Percentiles rank a stretch among this genome's conserved stretches.
Conservation (phyloP, 2,329 filamentous ascomycete species). For the Xylariales sp. region DNA sequence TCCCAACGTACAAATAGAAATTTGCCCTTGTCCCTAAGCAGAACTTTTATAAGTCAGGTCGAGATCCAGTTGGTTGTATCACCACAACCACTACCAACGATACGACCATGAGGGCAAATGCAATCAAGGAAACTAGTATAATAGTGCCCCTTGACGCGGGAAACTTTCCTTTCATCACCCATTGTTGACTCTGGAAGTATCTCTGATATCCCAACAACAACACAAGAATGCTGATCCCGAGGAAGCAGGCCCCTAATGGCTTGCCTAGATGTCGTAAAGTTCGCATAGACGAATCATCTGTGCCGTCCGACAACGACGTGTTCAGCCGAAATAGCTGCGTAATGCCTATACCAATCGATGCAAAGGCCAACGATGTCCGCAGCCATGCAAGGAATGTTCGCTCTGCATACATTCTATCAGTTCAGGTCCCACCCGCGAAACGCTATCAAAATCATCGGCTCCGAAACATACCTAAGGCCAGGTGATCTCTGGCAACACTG, state of each 20-base stretch:
- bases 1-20: too few relatives aligned
- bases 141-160: conserved; percentile 74
- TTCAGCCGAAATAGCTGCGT: conserved; percentile 84
- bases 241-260: conserved; percentile 70
- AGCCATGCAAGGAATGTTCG: conserved; percentile 84
- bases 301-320: conserved; percentile 47
- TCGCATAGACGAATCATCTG: conserved; percentile 30
- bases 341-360: conserved; percentile 76
- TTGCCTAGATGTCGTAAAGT: conserved; percentile 62
- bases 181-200: conserved; percentile 74
- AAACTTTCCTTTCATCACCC: conserved; percentile 76
- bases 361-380: conserved; percentile 75
- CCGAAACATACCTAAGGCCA: conserved; percentile 68
- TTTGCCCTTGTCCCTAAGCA: too few relatives aligned
- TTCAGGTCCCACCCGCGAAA: too few relatives aligned
- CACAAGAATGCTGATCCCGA: conserved; percentile 70
- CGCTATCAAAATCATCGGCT: too few relatives aligned
- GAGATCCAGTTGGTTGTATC: too few relatives aligned
- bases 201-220: conserved; percentile 72
- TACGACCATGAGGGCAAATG: conserved; percentile 57
- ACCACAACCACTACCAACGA: conserved; percentile 57
- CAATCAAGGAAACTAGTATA: conserved; percentile 61
- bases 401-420: conserved; percentile 50
- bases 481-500: conserved; percentile 75
- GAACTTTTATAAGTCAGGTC: too few relatives aligned